Base-by-base conservation (phyloP, 306 rosid genomes). In the Elaeagnus macrophylla region DNA sequence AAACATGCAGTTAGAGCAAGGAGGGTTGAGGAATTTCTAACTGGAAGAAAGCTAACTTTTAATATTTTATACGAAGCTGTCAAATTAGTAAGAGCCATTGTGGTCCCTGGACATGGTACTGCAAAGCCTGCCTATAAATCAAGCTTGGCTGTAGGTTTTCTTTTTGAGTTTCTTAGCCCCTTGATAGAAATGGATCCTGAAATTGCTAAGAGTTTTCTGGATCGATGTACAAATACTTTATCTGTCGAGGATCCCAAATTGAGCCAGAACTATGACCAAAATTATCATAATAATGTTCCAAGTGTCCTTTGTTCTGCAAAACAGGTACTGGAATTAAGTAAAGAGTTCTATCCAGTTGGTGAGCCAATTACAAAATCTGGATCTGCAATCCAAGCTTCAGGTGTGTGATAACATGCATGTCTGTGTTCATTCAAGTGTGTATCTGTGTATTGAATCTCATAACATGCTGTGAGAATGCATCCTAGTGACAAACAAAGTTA, bases 361-460 rank as follows among this genome's bases (percentile, higher is more conserved):
- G 63, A 74, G 71, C 70, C 96, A 61, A 57, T 78, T 53, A 20
- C n/a, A 18, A 91, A 91, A 78, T 74, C 79, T 9, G 90, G 88
- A 61, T 91, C 96, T 66, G 72, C 79, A 39, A 50, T 83, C 47
- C 96, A 90, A 76, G 94, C 97, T 48, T 86, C 97, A 69, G 97
- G 97, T 90, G 4, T 25, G 32, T 55, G 72, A 71, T 36, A 69
- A 68, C 49, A 50, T 25, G 32, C 32, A 25, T 25, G 32, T 25
- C 32, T 25, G 10, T 25, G 7, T 63, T 5, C 38, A 47, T 51
- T 15, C 18, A 47, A 15, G 42, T 15, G 19, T 5, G 7, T 20
- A 11, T 56, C 17, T 19, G 11, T 18, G 4, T 25, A 25, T 25
- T 25, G 32, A 25, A 25, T 25, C 32, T 25, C 32, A 25, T 25